Evolutionary conservation across 108 stramenopile species (phyloP), one percentile per base, ranked within the genome.

Genomic region (Skeletonema menzelii): DNA sequence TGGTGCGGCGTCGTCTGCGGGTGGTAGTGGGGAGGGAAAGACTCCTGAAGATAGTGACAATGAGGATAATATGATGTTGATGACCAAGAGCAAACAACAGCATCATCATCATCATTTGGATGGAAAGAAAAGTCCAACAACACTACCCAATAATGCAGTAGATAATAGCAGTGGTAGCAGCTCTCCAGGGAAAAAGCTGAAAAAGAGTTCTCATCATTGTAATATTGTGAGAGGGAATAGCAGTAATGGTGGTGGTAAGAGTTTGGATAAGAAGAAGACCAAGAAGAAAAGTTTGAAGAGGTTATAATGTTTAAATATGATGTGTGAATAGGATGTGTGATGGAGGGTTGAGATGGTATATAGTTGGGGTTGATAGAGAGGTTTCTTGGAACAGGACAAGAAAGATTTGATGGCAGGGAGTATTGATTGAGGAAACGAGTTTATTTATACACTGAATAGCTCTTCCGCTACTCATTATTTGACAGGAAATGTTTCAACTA

Each of bases 221-320:
- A 79, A 73, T 30, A 73, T 79, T 58, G 79, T 73, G n/a, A 65
- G 70, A 3, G 22, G 53, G 5, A 32, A 32, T 32, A 47, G 56
- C 38, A 46, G 80, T 53, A 81, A 80, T 53, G 61, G n/a, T 11
- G 32, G 56, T 49, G 60, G 80, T 34, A 81, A 80, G 60, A 67
- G n/a, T 66, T 64, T 77, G 62, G 75, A 73, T 26, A 80, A 46
- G 70, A 76, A 31, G 70, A 82, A 82, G 76, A 88, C 34, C 63
- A 91, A 88, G 69, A 91, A 91, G 76, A 91, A 91, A 77, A 88
- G 89, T 74, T 69, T 91, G 82, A 88, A 85, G 72, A 69, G 87
- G 75, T 75, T 91, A 63, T 91, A 69, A 76, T 31, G 19, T 53
- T 53, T 53, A 42, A 42, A 7, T 46, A n/a, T 46, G n/a, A n/a